Conservation (phyloP, 805 yeast genomes). For the Yamadazyma akitaensis region DNA sequence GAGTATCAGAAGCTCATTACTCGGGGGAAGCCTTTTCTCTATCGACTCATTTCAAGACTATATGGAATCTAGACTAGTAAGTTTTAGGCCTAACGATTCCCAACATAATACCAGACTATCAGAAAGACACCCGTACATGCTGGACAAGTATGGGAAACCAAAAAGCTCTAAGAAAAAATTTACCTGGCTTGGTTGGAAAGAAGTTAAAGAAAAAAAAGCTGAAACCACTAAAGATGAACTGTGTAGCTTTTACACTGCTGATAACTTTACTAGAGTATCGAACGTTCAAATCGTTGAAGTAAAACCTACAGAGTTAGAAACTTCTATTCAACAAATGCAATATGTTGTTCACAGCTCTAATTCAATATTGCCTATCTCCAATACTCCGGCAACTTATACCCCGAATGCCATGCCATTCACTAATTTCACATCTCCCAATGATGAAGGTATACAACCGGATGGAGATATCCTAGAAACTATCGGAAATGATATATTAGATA, state of each 20-base stretch:
- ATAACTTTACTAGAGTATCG: not conserved
- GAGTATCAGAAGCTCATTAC: not conserved
- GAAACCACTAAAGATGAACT: not conserved
- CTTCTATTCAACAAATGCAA: not conserved
- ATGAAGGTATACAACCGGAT: not conserved
- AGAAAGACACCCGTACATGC: constrained; percentile 25
- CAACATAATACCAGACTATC: constrained; percentile 25
- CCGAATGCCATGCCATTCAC: constrained; percentile 13
- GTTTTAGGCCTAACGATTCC: constrained; percentile 33
- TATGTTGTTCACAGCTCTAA: constrained; percentile 1
- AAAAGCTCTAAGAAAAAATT: constrained; percentile 1
- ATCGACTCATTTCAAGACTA: constrained; percentile 19
- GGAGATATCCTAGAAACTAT: constrained; percentile 11
- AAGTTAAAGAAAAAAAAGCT: not conserved
- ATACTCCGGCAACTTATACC: constrained; percentile 4
- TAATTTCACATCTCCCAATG: not conserved
- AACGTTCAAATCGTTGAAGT: not conserved
- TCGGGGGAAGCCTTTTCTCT: not conserved
- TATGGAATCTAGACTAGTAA: constrained; percentile 28
- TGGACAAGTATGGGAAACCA: constrained; percentile 5
- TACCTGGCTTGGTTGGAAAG: constrained; percentile 4
- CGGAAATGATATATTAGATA: constrained; percentile 8
- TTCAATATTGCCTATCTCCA: constrained; percentile 2
- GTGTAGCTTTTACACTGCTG: constrained; percentile 3
- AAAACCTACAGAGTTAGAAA: not conserved